Evolutionary conservation across 1,284 basidiomycete genomes (phyloP), one percentile per base, ranked within the genome.

Genomic region (Apiotrichum gracile): DNA sequence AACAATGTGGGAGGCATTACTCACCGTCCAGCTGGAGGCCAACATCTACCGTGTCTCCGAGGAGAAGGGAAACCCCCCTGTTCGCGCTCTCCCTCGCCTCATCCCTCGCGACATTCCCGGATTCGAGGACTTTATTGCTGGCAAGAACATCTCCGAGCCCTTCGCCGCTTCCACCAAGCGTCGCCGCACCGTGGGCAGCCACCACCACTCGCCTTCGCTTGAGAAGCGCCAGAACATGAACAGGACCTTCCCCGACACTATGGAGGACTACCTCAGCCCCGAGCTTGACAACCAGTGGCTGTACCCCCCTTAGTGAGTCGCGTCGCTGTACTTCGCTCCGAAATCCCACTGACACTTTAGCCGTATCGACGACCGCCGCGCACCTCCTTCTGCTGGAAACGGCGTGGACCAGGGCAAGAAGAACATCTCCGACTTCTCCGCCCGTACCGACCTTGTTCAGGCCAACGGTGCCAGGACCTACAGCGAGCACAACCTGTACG

Each of bases 401-500:
- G 58, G 47, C 27, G 31, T 31, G 3, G 57, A 59, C 17, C 29
- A 41, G 3, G 61, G 61, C 16, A 41, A 53, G 26, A 65, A 54
- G 40, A 59, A 61, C 35, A 61, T 66, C 27, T 61, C 49, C 57
- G 67, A 70, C 55, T 64, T 63, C 47, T 65, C 68, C 10, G 61
- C 62, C 17, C 56, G 64, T 16, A 80, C 79, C 3, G 78, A 84
- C 60, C 70, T 82, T 10, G 71, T 78, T 16, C 84, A 86, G 61
- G 77, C 78, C 5, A 86, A 86, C 60, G 83, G 83, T 3, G 72
- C 85, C 12, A 65, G 80, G 10, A 82, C 84, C 65, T 86, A 86
- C 65, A 79, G 85, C 45, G 57, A 52, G 40, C 83, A 85, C 67
- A 86, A 84, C 66, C 65, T 86, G 42, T 86, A 81, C 65, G 85